Conservation (phyloP, 2,329 filamentous ascomycete species). For the Clonostachys sp. region DNA sequence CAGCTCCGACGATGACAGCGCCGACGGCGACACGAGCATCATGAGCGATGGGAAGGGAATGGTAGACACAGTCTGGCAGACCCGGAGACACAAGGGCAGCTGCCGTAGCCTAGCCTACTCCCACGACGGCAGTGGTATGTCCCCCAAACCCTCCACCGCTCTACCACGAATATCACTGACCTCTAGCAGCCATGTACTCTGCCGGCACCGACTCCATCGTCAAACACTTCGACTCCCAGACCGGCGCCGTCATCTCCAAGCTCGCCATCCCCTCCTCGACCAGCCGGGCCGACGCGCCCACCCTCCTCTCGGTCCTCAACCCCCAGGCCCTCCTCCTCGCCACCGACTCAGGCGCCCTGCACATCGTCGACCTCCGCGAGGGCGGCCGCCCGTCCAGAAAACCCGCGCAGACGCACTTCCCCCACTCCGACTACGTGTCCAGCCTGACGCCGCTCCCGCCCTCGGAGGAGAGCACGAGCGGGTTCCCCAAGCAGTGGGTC, state of each 20-base stretch:
- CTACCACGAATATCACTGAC: neutral
- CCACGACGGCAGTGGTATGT: conserved; percentile 62
- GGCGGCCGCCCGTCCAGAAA: conserved; percentile 37
- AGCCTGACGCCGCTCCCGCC: conserved; percentile 81
- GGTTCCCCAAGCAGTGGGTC: conserved; percentile 91
- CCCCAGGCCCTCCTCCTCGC: conserved; percentile 85
- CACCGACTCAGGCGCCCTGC: conserved; percentile 84
- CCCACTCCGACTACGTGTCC: conserved; percentile 90
- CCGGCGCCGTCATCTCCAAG: conserved; percentile 73
- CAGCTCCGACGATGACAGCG: conserved; percentile 37
- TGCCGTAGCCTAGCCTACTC: conserved; percentile 79
- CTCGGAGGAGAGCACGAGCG: conserved; percentile 75
- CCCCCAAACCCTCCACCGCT: conserved; percentile 22
- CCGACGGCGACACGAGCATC: conserved; percentile 41
- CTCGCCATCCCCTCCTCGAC: conserved; percentile 64
- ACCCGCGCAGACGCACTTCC: conserved; percentile 75
- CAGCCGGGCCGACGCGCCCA: conserved; percentile 63
- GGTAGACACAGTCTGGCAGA: conserved; percentile 82
- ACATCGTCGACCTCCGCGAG: conserved; percentile 80
- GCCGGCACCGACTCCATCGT: conserved; percentile 57
- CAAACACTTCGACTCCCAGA: conserved; percentile 52
- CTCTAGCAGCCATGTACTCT: conserved; percentile 51
- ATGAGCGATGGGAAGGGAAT: conserved; percentile 62
- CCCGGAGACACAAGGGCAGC: conserved; percentile 87
- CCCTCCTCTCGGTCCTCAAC: conserved; percentile 76